Evolutionary conservation across 129 eudicot species (phyloP).

Genomic region (Pittosporum tobira): DNA sequence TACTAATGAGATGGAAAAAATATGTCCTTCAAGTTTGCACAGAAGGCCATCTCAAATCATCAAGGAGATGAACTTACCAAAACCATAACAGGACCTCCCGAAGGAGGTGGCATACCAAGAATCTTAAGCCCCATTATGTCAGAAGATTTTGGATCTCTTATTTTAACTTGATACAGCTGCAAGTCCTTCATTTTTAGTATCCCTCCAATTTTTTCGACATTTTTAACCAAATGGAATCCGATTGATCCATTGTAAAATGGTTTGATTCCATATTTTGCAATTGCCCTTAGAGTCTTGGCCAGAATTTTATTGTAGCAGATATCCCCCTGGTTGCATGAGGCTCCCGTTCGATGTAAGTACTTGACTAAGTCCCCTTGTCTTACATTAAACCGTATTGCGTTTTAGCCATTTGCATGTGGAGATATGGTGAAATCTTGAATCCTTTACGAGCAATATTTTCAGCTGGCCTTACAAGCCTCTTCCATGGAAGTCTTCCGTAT

Average conservation of each 20-base stretch:
- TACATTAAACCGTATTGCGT: conserved; percentile 24
- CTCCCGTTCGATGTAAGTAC: conserved; percentile 31
- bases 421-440: conserved; percentile 37
- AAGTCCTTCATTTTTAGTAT: conserved; percentile 39
- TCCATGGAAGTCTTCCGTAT: conserved; percentile 49
- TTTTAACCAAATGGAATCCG: conserved; percentile 29
- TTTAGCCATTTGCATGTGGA: conserved; percentile 32
- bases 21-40: too few relatives aligned
- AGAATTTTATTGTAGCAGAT: conserved; percentile 20
- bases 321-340: conserved; percentile 39
- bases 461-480: conserved; percentile 37
- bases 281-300: conserved; percentile 23
- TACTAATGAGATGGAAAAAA: too few relatives aligned
- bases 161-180: conserved; percentile 32
- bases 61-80: conserved; percentile 28
- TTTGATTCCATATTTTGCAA: conserved; percentile 23
- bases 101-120: conserved; percentile 48
- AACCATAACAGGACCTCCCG: conserved; percentile 40
- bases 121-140: conserved; percentile 30
- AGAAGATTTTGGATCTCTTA: conserved; percentile 24
- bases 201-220: conserved; percentile 36
- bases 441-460: conserved; percentile 34
- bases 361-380: conserved; percentile 37
- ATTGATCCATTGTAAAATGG: conserved; percentile 39
- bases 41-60: neutral